Evolutionary conservation across 139 green algal species (phyloP).

Genomic region (Pycnococcus provasolii): DNA sequence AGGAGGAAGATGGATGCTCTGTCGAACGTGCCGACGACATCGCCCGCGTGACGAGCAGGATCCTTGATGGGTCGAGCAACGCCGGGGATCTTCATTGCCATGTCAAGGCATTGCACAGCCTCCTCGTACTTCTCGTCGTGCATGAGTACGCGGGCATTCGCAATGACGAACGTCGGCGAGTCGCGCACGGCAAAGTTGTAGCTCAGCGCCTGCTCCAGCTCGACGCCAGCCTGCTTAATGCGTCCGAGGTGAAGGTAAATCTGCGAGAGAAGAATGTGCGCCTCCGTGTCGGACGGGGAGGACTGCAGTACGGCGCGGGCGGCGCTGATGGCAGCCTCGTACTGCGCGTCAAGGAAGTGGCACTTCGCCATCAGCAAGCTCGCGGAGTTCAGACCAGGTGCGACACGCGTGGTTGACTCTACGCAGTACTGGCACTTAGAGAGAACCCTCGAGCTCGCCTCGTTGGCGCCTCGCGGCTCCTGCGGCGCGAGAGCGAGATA

Average conservation of each 20-base stretch:
- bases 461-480: conserved; percentile 38
- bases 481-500: conserved; percentile 36
- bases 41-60: conserved; percentile 7
- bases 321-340: conserved; percentile 46
- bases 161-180: conserved; percentile 46
- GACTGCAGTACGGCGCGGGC: conserved; percentile 39
- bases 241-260: conserved; percentile 41
- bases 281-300: conserved; percentile 32
- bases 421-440: conserved; percentile 38
- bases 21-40: conserved; percentile 41
- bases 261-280: conserved; percentile 48
- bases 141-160: conserved; percentile 44
- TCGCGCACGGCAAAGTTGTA: conserved; percentile 42
- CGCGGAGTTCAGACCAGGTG: conserved; percentile 34
- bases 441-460: conserved; percentile 43
- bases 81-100: conserved; percentile 45
- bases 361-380: conserved; percentile 44
- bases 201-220: conserved; percentile 42
- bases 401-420: conserved; percentile 31
- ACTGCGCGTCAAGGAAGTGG: conserved; percentile 44
- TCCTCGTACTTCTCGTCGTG: conserved; percentile 42
- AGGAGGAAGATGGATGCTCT: conserved; percentile 54
- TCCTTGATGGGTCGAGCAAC: conserved; percentile 37
- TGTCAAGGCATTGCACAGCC: conserved; percentile 46
- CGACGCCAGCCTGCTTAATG: conserved; percentile 29